Evolutionary conservation across 1,139 yeast genomes (phyloP).

Genomic region (Yamadazyma triangularis): DNA sequence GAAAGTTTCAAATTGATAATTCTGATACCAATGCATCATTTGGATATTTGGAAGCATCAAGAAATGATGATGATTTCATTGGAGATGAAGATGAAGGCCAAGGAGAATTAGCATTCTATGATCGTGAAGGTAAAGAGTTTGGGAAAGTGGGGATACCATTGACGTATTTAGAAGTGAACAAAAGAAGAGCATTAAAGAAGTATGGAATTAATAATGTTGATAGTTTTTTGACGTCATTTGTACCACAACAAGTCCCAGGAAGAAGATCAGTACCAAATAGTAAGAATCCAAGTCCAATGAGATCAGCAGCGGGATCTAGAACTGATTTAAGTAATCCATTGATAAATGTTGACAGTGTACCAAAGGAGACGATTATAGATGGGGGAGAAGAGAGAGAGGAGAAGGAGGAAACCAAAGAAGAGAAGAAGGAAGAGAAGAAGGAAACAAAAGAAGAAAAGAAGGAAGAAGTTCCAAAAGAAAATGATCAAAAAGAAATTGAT

Average conservation of each 20-base stretch:
- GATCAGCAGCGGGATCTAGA: conserved; percentile 11
- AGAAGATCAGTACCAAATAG: conserved; percentile 3
- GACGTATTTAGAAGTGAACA: conserved; percentile 50
- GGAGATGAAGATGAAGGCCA: conserved; percentile 47
- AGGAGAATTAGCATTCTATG: conserved; percentile 38
- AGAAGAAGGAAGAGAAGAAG: conserved; percentile 1
- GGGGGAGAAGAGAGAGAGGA: conserved; percentile 13
- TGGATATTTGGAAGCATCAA: conserved; percentile 27
- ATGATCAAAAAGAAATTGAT: conserved; percentile 2
- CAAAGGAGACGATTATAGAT: conserved; percentile 43
- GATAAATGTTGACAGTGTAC: conserved; percentile 31
- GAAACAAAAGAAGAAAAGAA: not conserved
- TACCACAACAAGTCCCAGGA: conserved; percentile 23
- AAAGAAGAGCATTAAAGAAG: conserved; percentile 44
- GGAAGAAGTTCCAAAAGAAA: conserved; percentile 1
- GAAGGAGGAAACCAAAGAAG: not conserved
- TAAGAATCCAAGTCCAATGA: conserved; percentile 4
- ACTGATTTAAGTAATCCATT: conserved; percentile 20
- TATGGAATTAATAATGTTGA: conserved; percentile 34
- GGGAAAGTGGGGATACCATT: conserved; percentile 32
- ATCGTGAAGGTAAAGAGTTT: conserved; percentile 30
- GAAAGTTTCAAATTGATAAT: conserved; percentile 49
- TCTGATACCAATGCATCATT: conserved; percentile 26
- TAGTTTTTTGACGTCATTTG: conserved; percentile 36
- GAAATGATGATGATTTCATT: conserved; percentile 42